Evolutionary conservation across 202 grass and related monocot genomes (phyloP).

Genomic region (Dendrocalamus latiflorus): DNA sequence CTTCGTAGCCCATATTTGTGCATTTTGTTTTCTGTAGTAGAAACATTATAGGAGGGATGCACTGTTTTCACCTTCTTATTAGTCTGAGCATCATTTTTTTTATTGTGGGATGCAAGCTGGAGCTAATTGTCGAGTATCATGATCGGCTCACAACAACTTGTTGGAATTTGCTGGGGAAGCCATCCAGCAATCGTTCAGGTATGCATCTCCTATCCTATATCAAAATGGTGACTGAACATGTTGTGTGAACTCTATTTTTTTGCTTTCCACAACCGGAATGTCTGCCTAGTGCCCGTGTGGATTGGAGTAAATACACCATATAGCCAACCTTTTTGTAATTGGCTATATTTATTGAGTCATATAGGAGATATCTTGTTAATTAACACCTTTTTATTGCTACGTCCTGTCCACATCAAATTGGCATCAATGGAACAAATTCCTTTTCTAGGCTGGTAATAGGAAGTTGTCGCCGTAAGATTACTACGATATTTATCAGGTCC

Average conservation of each 20-base stretch:
- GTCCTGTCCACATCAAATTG: not conserved
- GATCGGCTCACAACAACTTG: not conserved
- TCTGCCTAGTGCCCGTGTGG: not conserved
- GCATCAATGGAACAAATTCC: not conserved
- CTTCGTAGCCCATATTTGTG: not conserved
- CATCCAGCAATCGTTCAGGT: not conserved
- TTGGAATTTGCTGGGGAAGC: not conserved
- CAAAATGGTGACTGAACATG: not conserved
- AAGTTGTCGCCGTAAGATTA: not conserved
- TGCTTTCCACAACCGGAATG: not conserved
- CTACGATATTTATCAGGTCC: not conserved
- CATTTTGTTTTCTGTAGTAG: not conserved
- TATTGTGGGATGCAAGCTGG: not conserved
- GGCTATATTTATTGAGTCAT: not conserved
- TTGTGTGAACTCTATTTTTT: not conserved
- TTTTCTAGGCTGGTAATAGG: not conserved
- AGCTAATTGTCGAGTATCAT: not conserved
- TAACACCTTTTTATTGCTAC: not conserved
- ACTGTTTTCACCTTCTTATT: not conserved
- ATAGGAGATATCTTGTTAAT: not conserved
- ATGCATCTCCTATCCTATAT: not conserved
- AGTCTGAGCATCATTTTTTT: not conserved
- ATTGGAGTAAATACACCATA: not conserved
- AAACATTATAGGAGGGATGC: not conserved
- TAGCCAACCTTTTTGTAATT: not conserved